Evolutionary conservation across 306 rosid species (phyloP), one percentile per base, ranked within the genome.

Genomic region (Chamaecrista fasciculata): DNA sequence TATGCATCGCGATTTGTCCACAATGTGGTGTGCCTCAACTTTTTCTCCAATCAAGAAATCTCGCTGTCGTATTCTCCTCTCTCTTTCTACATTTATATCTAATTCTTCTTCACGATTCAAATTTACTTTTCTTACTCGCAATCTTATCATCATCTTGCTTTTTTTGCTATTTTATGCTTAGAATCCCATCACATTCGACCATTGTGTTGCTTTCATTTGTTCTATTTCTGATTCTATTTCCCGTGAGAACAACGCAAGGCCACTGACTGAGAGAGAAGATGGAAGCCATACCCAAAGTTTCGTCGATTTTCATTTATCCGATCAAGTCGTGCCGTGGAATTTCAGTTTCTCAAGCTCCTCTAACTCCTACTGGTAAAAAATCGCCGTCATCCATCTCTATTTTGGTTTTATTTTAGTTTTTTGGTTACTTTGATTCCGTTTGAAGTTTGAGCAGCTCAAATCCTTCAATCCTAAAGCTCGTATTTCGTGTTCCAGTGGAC

Each of bases 261-360:
- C n/a, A n/a, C n/a, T n/a, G n/a, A n/a, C n/a, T 33, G 72, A 14
- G 46, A 0, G 58, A n/a, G 58, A 48, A 9, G 53, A 50, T 51
- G 39, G 50, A 72, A 61, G 60, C 83, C 1, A 37, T 62, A 65
- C 82, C 81, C 7, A 66, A 33, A 40, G 86, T 90, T 21, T 81
- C 91, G 1, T 72, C 78, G 9, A 73, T 93, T 3, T 82, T 86
- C 81, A 42, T 88, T 18, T 90, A 93, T 78, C 98, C 98, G 11
- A 39, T 90, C 18, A 93, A 93, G 68, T 93, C 98, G 11, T 93
- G 98, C 60, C 87, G 98, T 33, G 98, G 93, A 59, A 90, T 93
- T 66, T 88, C 97, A 8, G 79, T 86, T 82, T 36, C 88, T 20
- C 74, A 78, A 51, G 90, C 91, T 6, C 90, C 90, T 0, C 84